These are phyloP conservation scores for Moniliella sp. DNA, from an alignment of 1,284 basidiomycete genomes.

Conservation along the genomic window DNA sequence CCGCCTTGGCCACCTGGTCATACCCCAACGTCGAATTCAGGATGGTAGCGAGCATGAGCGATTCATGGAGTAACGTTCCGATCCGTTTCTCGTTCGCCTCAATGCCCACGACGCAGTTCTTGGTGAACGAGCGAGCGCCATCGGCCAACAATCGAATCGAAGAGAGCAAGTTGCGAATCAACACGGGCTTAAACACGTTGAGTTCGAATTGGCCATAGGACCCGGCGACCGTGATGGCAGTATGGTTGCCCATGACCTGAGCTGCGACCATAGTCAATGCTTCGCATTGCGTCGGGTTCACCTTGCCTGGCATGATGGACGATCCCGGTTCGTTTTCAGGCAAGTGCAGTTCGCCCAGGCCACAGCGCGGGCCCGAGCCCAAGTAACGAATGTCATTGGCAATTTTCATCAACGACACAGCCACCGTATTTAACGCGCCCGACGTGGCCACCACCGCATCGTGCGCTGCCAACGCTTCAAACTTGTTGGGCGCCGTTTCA, in stretches of 20 bases:
- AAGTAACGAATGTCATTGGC: conserved; percentile 97
- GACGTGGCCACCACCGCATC: conserved; percentile 93
- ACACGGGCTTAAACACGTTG: conserved; percentile 97
- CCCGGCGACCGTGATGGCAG: conserved; percentile 72
- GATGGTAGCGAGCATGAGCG: conserved; percentile 71
- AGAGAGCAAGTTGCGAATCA: conserved; percentile 90
- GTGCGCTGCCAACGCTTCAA: conserved; percentile 86
- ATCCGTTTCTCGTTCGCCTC: conserved; percentile 86
- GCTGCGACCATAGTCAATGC: conserved; percentile 90
- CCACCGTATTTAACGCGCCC: conserved; percentile 81
- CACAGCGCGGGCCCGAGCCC: conserved; percentile 88
- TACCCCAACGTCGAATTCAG: conserved; percentile 79
- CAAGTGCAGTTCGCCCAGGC: conserved; percentile 74
- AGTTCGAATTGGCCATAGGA: conserved; percentile 93
- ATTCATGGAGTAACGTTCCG: conserved; percentile 63
- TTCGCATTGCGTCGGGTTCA: conserved; percentile 98
- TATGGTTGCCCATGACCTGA: conserved; percentile 96
- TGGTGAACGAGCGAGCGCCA: conserved; percentile 60
- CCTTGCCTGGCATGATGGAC: conserved; percentile 99
- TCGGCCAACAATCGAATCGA: conserved; percentile 81
- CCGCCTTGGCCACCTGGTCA: conserved; percentile 90
- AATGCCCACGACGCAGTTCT: conserved; percentile 89
- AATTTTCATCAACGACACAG: conserved; percentile 94
- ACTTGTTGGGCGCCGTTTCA: conserved; percentile 97
- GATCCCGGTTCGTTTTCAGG: conserved; percentile 98